These are phyloP conservation scores for Collybia sordida DNA, from an alignment of 768 basidiomycete genomes.

Conservation along the genomic window DNA sequence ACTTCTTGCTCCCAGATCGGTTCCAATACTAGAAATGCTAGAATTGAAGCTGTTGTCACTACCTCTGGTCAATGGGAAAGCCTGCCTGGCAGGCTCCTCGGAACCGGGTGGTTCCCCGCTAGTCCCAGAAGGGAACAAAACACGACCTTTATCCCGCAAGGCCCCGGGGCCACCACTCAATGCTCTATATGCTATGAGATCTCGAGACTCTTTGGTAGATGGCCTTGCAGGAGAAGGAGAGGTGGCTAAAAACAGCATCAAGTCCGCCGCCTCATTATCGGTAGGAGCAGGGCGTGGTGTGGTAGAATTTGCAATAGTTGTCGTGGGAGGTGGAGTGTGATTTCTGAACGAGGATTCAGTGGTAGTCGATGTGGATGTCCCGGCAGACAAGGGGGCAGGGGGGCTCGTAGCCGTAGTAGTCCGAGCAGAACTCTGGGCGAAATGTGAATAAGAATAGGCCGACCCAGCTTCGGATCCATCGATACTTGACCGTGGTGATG, in stretches of 20 bases:
- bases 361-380: conserved; percentile 30
- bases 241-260: conserved; percentile 83
- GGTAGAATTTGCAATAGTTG: conserved; percentile 26
- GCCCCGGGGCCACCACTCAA: conserved; percentile 47
- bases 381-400: conserved; percentile 36
- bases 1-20: conserved; percentile 20
- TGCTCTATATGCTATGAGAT: conserved; percentile 55
- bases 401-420: conserved; percentile 42
- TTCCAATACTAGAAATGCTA: conserved; percentile 36
- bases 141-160: conserved; percentile 63
- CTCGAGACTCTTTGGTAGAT: conserved; percentile 45
- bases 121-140: conserved; percentile 57
- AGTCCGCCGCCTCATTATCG: conserved; percentile 83
- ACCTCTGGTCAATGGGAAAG: conserved; percentile 20
- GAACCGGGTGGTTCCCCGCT: conserved; percentile 11
- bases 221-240: conserved; percentile 79
- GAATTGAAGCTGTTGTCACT: conserved; percentile 40
- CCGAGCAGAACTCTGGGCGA: conserved; percentile 66
- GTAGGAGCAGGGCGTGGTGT: conserved; percentile 57
- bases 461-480: conserved; percentile 70
- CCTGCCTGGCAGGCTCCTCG: conserved; percentile 9
- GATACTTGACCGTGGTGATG: conserved; percentile 72
- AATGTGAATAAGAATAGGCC: conserved; percentile 59
- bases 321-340: conserved; percentile 38
- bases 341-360: conserved; percentile 30